A percentile compares a stretch with the other conserved stretches of the same genome.
These are phyloP conservation scores for Hawksworthiomyces lignivorus DNA, from an alignment of 2,329 filamentous ascomycete genomes.

Conservation along the genomic window DNA sequence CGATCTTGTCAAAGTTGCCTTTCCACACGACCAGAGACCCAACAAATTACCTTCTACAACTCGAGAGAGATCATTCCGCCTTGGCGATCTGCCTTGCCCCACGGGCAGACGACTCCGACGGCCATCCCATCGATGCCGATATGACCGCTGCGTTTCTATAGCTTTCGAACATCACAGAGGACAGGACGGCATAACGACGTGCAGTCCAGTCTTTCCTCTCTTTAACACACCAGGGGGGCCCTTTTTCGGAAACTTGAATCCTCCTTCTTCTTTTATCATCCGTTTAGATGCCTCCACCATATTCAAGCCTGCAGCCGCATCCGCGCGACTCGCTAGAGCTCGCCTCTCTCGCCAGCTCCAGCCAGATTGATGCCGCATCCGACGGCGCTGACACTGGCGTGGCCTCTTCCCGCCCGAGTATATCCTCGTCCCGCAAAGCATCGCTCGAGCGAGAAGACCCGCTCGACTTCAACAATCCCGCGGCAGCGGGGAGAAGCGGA, in stretches of 20 bases:
- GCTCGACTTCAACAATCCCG: slow-evolving; percentile 54
- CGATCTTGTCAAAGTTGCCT: no score
- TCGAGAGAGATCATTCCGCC: no score
- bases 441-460: slow-evolving; percentile 86
- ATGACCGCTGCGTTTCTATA: not conserved
- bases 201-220: no score
- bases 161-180: not conserved
- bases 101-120: no score
- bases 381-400: slow-evolving; percentile 50
- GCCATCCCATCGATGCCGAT: not conserved
- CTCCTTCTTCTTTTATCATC: no score
- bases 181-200: not conserved
- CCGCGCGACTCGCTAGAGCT: slow-evolving; percentile 92
- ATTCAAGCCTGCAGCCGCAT: slow-evolving; percentile 36
- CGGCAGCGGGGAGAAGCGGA: slow-evolving; percentile 27
- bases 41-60: no score
- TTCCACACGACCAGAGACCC: no score
- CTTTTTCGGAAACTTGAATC: no score
- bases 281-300: slow-evolving; percentile 35
- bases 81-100: no score
- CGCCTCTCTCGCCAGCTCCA: slow-evolving; percentile 85
- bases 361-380: slow-evolving; percentile 49
- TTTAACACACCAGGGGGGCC: no score
- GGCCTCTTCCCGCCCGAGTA: slow-evolving; percentile 75
- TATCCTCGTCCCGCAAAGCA: slow-evolving; percentile 83